Base-by-base conservation (phyloP, 1,284 basidiomycete species). In the Uromyces viciae-fabae region DNA sequence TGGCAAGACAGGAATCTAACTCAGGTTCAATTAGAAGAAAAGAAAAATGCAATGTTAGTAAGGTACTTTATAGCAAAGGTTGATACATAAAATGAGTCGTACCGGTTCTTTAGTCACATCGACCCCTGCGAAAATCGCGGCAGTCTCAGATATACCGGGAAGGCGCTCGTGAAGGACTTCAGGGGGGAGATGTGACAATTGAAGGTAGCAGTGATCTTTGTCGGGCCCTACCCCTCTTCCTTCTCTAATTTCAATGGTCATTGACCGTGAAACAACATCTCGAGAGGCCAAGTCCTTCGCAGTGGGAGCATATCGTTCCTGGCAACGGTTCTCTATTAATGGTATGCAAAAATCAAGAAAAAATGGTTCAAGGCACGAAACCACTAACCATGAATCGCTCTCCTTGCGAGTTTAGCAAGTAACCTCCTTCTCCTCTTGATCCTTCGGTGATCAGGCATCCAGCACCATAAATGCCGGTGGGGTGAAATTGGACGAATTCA, bases 401-500 rank as follows among this genome's bases (percentile, higher is more conserved):
- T 87, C 97, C 97, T 89, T 98, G 93, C 14, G 94, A 94, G 89
- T 99, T 99, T 86, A 99, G 89, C 83, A 99, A 89, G 88, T 99
- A 99, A 84, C 97, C 97, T 88, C 97, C 97, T 88, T 99, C 97
- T 86, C 97, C 97, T 87, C 97, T 94, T 84, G 96, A 98, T 84
- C 95, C 95, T 89, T 99, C 96, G 38, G 96, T 99, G 87, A 99
- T 99, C 83, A 99, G 89, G 88, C 97, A 99, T 81, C 97, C 97
- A 83, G 97, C 96, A 85, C 97, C 97, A 87, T 99, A 99, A 86
- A 99, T 99, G 88, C 97, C 97, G 68, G 97, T 98, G 11, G 97
- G 97, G 88, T 99, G 97, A 93, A 99, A 99, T 87, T 99, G 97
- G 60, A 99, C 95, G 86, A 99, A 99, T 88, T 99, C 97, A 83